Evolutionary conservation across 2,329 filamentous ascomycete species (phyloP).

Genomic region (Hypoxylon sp.): DNA sequence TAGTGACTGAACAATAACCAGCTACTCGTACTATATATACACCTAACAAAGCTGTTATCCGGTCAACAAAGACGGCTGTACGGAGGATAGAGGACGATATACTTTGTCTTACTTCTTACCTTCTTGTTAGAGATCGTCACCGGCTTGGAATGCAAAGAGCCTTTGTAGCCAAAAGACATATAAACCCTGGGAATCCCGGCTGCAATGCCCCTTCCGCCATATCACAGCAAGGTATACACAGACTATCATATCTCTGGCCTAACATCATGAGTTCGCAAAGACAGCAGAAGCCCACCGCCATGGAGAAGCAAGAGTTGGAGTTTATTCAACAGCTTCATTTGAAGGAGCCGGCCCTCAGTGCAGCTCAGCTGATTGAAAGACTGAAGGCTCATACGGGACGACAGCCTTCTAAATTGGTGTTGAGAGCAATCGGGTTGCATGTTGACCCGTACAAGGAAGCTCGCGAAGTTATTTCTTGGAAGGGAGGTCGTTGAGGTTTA

Average conservation of each 20-base stretch:
- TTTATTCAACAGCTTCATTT: not conserved
- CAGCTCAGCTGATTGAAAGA: slow-evolving; percentile 1
- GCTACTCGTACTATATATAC: too few species aligned
- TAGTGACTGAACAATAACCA: too few species aligned
- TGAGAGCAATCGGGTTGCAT: not conserved
- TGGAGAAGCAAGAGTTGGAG: slow-evolving; percentile 1
- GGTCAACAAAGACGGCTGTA: not conserved
- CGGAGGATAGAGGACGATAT: not conserved
- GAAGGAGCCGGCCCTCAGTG: not conserved
- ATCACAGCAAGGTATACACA: not conserved
- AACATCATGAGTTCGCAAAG: slow-evolving; percentile 1
- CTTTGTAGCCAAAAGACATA: not conserved
- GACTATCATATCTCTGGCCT: not conserved
- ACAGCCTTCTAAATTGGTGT: not conserved
- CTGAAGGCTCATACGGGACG: not conserved
- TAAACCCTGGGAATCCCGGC: not conserved
- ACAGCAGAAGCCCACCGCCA: not conserved
- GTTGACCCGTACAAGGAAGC: not conserved
- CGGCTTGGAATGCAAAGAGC: not conserved
- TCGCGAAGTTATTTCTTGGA: slow-evolving; percentile 3
- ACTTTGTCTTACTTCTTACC: not conserved
- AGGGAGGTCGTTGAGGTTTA: not conserved
- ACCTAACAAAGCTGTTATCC: not conserved
- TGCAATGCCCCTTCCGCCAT: not conserved
- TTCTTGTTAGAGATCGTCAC: not conserved